phyloP scores from a whole-genome alignment of 441 rosid genomes.

The Aleurites moluccanus region DNA sequence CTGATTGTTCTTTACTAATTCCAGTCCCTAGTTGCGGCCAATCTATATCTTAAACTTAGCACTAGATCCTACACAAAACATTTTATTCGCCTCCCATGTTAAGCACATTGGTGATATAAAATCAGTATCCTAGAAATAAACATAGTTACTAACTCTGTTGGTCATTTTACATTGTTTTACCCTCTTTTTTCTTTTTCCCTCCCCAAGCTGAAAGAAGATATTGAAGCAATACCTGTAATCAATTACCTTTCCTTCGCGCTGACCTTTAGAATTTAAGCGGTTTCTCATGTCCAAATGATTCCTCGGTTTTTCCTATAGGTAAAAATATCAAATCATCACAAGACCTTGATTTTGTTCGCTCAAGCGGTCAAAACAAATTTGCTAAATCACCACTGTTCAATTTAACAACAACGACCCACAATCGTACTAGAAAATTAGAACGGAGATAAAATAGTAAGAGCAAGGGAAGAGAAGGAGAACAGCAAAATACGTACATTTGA shows the following conservation, averaged over 20 bases:
- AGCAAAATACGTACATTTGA: conserved; percentile 52
- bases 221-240: conserved; percentile 67
- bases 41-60: background rate
- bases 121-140: background rate
- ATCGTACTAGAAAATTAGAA: background rate
- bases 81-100: background rate
- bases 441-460: too few species aligned
- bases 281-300: conserved; percentile 97
- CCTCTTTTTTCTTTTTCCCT: background rate
- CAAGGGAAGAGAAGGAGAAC: too few species aligned
- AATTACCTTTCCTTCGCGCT: conserved; percentile 84
- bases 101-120: background rate
- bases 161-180: background rate
- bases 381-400: background rate
- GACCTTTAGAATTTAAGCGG: conserved; percentile 86
- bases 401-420: background rate
- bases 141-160: background rate
- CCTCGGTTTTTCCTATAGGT: conserved; percentile 74
- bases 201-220: conserved; percentile 3
- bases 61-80: too few species aligned
- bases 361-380: background rate
- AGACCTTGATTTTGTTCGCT: background rate
- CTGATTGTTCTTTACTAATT: background rate
- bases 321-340: background rate
- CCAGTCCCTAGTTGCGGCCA: background rate